phyloP scores from a whole-genome alignment of 169 alveolate genomes.

The Plasmodium sp. region DNA sequence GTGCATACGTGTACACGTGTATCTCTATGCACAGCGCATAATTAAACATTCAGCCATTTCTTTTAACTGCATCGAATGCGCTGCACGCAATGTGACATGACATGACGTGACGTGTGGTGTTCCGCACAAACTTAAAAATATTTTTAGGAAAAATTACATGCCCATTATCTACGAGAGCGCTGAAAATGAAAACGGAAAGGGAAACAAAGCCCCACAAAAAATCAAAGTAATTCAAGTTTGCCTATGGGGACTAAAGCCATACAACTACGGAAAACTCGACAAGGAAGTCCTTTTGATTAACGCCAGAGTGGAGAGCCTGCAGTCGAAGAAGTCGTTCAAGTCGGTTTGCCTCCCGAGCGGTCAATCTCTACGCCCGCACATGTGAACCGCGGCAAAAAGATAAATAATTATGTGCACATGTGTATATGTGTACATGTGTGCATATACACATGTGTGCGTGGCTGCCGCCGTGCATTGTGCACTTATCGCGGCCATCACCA shows the following conservation, averaged over 20 bases:
- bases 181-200: slow-evolving; percentile 28
- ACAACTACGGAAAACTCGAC: slow-evolving; percentile 9
- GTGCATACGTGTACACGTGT: background rate
- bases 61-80: background rate
- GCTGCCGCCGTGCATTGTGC: background rate
- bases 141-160: slow-evolving; percentile 44
- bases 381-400: background rate
- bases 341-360: background rate
- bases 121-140: background rate
- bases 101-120: background rate
- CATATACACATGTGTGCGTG: background rate
- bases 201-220: background rate
- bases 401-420: background rate
- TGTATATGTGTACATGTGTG: slow-evolving; percentile 3
- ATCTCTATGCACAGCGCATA: background rate
- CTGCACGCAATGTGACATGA: background rate
- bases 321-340: slow-evolving; percentile 41
- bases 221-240: slow-evolving; percentile 7
- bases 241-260: slow-evolving; percentile 46
- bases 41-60: background rate
- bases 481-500: background rate
- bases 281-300: slow-evolving; percentile 39
- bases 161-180: slow-evolving; percentile 23
- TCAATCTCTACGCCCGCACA: background rate
- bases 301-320: slow-evolving; percentile 30